A percentile compares a stretch with the other conserved stretches of the same genome.
Conservation (phyloP, 2,329 filamentous ascomycete genomes). For the Fusarium graminum region DNA sequence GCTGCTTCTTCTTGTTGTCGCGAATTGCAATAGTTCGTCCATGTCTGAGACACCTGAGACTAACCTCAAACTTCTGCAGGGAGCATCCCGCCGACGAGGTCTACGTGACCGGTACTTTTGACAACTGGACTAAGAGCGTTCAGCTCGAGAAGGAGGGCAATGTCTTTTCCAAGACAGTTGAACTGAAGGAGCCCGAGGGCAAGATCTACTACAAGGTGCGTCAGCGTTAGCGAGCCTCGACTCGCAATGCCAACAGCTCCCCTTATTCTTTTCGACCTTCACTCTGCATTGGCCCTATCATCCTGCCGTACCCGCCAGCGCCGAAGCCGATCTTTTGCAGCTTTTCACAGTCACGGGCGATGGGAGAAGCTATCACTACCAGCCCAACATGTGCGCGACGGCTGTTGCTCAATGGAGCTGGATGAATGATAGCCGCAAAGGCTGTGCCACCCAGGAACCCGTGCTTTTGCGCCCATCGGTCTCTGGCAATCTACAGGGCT, state of each 20-base stretch:
- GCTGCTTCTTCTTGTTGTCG: slow-evolving; percentile 25
- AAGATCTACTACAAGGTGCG: slow-evolving; percentile 96
- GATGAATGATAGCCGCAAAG: slow-evolving; percentile 19
- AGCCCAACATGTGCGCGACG: slow-evolving; percentile 25
- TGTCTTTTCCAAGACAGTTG: slow-evolving; percentile 84
- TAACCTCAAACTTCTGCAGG: slow-evolving; percentile 66
- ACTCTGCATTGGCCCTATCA: slow-evolving; percentile 11
- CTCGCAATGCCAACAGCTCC: slow-evolving; percentile 16
- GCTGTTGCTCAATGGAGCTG: slow-evolving; percentile 32
- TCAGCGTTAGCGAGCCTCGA: slow-evolving; percentile 43
- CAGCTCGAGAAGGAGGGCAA: slow-evolving; percentile 82
- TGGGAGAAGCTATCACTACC: slow-evolving; percentile 7
- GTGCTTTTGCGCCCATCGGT: slow-evolving; percentile 41
- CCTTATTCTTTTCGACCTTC: slow-evolving; percentile 25
- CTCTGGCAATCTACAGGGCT: slow-evolving; percentile 41
- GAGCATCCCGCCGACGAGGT: slow-evolving; percentile 86
- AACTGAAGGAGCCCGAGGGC: slow-evolving; percentile 71
- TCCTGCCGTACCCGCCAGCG: slow-evolving; percentile 13
- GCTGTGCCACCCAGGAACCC: slow-evolving; percentile 35
- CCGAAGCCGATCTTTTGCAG: slow-evolving; percentile 16
- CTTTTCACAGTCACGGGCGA: slow-evolving; percentile 12
- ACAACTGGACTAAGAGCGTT: slow-evolving; percentile 90
- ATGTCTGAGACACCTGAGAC: slow-evolving; percentile 45
- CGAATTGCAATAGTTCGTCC: slow-evolving; percentile 21
- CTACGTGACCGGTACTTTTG: slow-evolving; percentile 95